Evolutionary conservation across 345 rosid species (phyloP).

Genomic region (Luvunga scandens): DNA sequence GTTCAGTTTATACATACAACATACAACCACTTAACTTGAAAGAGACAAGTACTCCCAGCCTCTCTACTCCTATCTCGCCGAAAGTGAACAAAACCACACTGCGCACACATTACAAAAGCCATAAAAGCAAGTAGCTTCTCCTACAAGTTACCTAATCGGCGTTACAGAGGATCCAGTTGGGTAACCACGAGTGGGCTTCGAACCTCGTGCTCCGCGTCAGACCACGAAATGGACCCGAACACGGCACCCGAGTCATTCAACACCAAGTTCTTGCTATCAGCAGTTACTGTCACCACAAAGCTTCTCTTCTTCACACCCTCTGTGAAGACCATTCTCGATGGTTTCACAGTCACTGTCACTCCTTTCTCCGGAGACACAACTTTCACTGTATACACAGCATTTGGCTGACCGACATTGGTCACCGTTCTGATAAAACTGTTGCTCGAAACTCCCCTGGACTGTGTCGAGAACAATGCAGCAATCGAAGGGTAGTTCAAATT

Average conservation of each 20-base stretch:
- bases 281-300: conserved; percentile 53
- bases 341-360: conserved; percentile 54
- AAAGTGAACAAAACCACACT: neutral
- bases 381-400: conserved; percentile 39
- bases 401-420: conserved; percentile 63
- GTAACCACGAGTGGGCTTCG: conserved; percentile 76
- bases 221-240: conserved; percentile 79
- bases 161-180: conserved; percentile 48
- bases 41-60: neutral
- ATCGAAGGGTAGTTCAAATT: conserved; percentile 82
- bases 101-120: neutral
- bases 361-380: conserved; percentile 57
- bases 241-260: conserved; percentile 59
- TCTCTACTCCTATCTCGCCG: conserved; percentile 10
- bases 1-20: conserved; percentile 28
- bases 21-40: neutral
- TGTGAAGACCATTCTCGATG: conserved; percentile 47
- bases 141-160: conserved; percentile 7
- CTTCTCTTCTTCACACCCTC: conserved; percentile 50
- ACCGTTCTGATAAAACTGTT: conserved; percentile 53
- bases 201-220: conserved; percentile 67
- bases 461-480: conserved; percentile 54
- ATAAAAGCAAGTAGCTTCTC: neutral
- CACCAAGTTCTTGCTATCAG: conserved; percentile 44
- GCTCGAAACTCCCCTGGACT: conserved; percentile 33